phyloP scores from a whole-genome alignment of 768 basidiomycete species.

The Russula earlei region DNA sequence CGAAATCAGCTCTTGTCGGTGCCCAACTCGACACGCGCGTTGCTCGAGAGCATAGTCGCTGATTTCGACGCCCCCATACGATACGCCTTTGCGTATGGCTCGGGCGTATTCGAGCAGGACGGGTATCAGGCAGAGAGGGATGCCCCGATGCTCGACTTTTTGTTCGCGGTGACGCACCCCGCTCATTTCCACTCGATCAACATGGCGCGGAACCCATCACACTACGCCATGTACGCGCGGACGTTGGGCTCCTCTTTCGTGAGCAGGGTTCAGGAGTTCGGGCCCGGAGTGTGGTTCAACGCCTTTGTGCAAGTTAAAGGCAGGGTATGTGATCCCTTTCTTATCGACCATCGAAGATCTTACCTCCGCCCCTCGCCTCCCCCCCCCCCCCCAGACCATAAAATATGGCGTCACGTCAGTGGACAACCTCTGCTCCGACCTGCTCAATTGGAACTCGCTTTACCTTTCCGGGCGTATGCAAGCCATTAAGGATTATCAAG shows the following conservation, averaged over 20 bases:
- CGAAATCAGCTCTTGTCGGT: constrained; percentile 76
- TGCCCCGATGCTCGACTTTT: constrained; percentile 87
- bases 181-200: constrained; percentile 94
- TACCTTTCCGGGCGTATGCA: constrained; percentile 97
- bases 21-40: constrained; percentile 65
- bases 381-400: constrained; percentile 75
- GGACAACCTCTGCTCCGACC: constrained; percentile 79
- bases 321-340: constrained; percentile 61
- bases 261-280: constrained; percentile 60
- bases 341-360: too few species aligned
- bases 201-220: constrained; percentile 81
- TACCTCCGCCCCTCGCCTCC: too few species aligned
- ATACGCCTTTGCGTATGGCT: constrained; percentile 97
- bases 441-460: constrained; percentile 86
- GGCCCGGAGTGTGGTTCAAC: constrained; percentile 95
- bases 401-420: constrained; percentile 96
- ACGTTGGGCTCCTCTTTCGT: constrained; percentile 75
- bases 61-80: constrained; percentile 86
- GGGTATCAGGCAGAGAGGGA: constrained; percentile 45
- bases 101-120: constrained; percentile 89
- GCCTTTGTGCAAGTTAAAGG: constrained; percentile 78
- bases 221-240: constrained; percentile 89
- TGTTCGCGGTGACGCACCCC: constrained; percentile 92
- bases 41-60: constrained; percentile 70
- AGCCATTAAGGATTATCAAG: constrained; percentile 87